Conservation (phyloP, 768 basidiomycete species). For the Phanerochaete carnosa region DNA sequence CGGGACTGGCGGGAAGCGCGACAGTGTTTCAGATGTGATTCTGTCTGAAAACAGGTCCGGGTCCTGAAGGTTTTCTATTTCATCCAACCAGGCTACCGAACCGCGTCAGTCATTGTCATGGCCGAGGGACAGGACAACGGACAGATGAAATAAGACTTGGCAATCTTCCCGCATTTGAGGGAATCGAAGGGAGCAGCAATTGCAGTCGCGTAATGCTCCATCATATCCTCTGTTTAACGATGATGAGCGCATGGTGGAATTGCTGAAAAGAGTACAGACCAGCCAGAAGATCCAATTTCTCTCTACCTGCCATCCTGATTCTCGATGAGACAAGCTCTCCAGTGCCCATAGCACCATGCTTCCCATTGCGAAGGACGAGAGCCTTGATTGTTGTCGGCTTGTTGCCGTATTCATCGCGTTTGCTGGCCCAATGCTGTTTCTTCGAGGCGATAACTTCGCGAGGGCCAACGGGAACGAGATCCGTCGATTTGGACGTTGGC, state of each 20-base stretch:
- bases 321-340: constrained; percentile 56
- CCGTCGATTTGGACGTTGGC: constrained; percentile 27
- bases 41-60: constrained; percentile 55
- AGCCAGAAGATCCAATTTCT: constrained; percentile 77
- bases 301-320: constrained; percentile 66
- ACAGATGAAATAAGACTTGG: constrained; percentile 74
- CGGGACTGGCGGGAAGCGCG: constrained; percentile 39
- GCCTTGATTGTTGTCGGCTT: constrained; percentile 71
- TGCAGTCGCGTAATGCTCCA: constrained; percentile 53
- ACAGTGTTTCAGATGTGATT: constrained; percentile 53
- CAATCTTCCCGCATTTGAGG: constrained; percentile 60
- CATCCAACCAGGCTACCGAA: constrained; percentile 41
- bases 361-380: constrained; percentile 70
- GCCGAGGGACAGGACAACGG: neutral
- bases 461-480: constrained; percentile 55
- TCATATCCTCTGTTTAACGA: constrained; percentile 56
- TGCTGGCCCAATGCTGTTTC: constrained; percentile 20
- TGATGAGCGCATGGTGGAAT: constrained; percentile 4
- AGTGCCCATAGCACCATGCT: constrained; percentile 66
- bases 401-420: constrained; percentile 47
- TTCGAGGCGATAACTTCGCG: constrained; percentile 40
- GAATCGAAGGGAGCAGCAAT: constrained; percentile 63
- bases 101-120: constrained; percentile 17
- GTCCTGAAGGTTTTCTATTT: constrained; percentile 66
- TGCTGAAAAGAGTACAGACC: constrained; percentile 38